Percentiles rank a stretch among this genome's conserved stretches.
These are phyloP conservation scores for Rusavskia elegans DNA, from an alignment of 495 filamentous ascomycete species.

Conservation along the genomic window DNA sequence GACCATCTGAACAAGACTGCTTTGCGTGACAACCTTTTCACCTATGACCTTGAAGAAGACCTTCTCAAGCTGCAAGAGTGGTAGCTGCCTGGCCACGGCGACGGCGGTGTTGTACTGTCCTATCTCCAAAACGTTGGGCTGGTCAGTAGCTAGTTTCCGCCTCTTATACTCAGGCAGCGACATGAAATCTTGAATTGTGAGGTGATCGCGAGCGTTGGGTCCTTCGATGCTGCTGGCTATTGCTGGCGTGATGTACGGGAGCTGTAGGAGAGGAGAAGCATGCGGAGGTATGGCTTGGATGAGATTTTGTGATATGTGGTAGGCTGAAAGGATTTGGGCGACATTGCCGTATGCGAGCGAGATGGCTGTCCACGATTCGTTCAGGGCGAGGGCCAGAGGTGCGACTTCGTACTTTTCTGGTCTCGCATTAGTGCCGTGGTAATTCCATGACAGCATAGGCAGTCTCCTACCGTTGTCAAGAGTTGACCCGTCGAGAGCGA, in stretches of 20 bases:
- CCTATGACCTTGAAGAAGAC: conserved; percentile 97
- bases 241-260: conserved; percentile 69
- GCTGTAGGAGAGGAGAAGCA: conserved; percentile 76
- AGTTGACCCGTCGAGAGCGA: conserved; percentile 55
- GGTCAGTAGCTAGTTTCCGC: conserved; percentile 46
- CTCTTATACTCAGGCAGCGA: conserved; percentile 56
- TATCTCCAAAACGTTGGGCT: conserved; percentile 54
- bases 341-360: conserved; percentile 76
- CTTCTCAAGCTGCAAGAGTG: conserved; percentile 70
- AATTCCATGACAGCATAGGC: neutral
- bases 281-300: conserved; percentile 78
- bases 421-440: conserved; percentile 1
- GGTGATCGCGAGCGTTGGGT: conserved; percentile 50
- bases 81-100: conserved; percentile 63
- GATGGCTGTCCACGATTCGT: conserved; percentile 74
- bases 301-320: conserved; percentile 63
- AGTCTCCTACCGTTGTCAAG: conserved; percentile 54
- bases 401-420: conserved; percentile 60
- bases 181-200: conserved; percentile 80
- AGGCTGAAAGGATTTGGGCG: conserved; percentile 66
- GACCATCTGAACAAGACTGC: conserved; percentile 81
- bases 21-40: conserved; percentile 83
- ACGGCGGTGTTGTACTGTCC: conserved; percentile 63
- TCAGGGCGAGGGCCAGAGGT: conserved; percentile 69
- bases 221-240: conserved; percentile 65